phyloP scores from a whole-genome alignment of 345 rosid genomes.

The Acer saccharum region DNA sequence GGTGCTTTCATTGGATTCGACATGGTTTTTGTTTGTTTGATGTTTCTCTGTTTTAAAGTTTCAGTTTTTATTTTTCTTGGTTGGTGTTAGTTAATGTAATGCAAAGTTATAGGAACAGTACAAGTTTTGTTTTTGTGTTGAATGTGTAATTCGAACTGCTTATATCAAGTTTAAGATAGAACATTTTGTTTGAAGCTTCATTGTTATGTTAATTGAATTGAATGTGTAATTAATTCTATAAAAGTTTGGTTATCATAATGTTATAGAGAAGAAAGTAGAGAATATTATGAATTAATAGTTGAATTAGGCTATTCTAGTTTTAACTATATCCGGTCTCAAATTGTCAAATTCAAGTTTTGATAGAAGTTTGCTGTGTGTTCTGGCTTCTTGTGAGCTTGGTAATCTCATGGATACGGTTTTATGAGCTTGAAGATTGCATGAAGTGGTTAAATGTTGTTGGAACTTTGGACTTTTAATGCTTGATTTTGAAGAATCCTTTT shows the following conservation, averaged over 20 bases:
- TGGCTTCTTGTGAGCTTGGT: not conserved
- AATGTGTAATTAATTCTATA: not conserved
- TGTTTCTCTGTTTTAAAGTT: not conserved
- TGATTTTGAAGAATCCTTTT: not conserved
- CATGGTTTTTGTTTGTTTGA: not conserved
- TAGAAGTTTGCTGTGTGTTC: not conserved
- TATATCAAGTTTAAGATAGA: not conserved
- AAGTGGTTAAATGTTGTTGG: not conserved
- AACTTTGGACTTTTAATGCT: not conserved
- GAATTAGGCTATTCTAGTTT: not conserved
- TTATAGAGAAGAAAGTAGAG: not conserved
- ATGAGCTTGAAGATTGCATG: not conserved
- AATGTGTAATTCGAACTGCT: not conserved
- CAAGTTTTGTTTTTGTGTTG: not conserved
- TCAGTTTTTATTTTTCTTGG: not conserved
- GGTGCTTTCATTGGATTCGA: not conserved
- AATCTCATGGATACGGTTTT: not conserved
- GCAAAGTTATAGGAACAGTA: not conserved
- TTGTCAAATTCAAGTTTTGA: not conserved
- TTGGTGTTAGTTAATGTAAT: not conserved
- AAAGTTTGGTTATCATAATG: not conserved
- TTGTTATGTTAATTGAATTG: not conserved
- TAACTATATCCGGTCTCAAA: not conserved
- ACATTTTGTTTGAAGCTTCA: not conserved
- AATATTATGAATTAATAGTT: not conserved